Percentiles rank a stretch among this genome's conserved stretches.
Evolutionary conservation across 2,329 filamentous ascomycete genomes (phyloP).

Genomic region (Calonectria fujianensis): DNA sequence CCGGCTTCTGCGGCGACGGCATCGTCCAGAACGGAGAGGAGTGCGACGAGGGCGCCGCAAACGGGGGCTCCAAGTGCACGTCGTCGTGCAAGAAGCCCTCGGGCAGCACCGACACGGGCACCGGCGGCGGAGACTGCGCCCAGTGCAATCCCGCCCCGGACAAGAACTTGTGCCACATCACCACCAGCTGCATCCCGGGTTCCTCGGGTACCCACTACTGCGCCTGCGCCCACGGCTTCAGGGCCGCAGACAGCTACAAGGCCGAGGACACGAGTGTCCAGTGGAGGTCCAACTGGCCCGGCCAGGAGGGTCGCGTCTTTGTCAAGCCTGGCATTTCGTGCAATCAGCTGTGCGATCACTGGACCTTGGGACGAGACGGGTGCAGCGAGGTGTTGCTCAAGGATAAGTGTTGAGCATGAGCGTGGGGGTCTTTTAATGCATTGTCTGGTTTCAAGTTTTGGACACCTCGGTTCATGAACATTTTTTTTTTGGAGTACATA

Average conservation of each 20-base stretch:
- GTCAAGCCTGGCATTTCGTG: conserved; percentile 10
- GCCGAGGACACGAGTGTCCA: conserved; percentile 11
- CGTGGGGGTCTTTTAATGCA: not conserved
- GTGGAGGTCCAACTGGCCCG: not conserved
- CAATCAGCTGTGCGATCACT: conserved; percentile 21
- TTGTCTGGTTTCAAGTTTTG: not conserved
- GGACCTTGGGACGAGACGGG: conserved; percentile 15
- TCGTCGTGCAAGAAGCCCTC: not conserved
- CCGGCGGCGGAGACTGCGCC: not conserved
- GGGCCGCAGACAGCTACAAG: not conserved
- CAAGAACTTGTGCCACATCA: conserved; percentile 15
- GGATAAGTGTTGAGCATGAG: not conserved
- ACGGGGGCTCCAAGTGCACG: not conserved
- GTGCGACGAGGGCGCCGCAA: conserved; percentile 9
- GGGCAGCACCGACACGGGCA: conserved; percentile 1
- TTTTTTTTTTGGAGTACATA: not conserved
- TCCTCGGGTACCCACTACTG: conserved; percentile 4
- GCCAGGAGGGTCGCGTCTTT: conserved; percentile 24
- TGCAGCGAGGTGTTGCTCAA: not conserved
- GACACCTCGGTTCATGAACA: not conserved
- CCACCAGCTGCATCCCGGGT: conserved; percentile 9
- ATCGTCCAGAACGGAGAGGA: not conserved
- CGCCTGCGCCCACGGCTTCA: conserved; percentile 19
- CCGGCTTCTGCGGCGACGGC: not conserved
- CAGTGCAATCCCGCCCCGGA: not conserved